Evolutionary conservation across 176 grass and related monocot species (phyloP), one percentile per base, ranked within the genome.

Genomic region (Juncus effusus): DNA sequence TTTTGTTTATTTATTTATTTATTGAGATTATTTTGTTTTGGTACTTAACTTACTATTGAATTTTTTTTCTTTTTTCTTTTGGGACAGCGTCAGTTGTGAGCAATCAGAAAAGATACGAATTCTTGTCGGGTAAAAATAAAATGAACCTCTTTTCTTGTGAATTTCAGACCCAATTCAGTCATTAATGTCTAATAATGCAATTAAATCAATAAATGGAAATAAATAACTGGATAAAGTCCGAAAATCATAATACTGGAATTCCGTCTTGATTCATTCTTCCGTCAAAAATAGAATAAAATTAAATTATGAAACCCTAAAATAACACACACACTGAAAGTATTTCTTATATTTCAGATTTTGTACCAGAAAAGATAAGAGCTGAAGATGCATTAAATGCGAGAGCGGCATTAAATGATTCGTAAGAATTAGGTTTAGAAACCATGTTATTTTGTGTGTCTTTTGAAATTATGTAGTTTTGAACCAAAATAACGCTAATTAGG

Each of bases 111-210:
- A 74, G 64, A 76, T 96, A 90, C 16, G 85, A 90, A 47, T 96
- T 96, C 66, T 79, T 95, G 7, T 95, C 83, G 82, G 86, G 90
- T 95, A 47, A 71, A 68, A 10, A 42, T 63, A n/a, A 63, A 59
- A 28, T 28, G 19, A 28, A 28, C 1, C 1, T 28, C 1, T 28
- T 28, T 28, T 41, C 16, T 40, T 52, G 42, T 44, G 54, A 55
- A 13, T 3, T 63, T 53, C 3, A 68, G 62, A 69, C 50, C 8
- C 38, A 47, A 40, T 52, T 8, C 12, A 8, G 49, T 52, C 19
- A 28, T 28, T 28, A 28, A 28, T 28, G 19, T 28, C 19, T 28
- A 28, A 28, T 28, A 28, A 28, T 28, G 19, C 19, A 28, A 28
- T 28, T 28, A 28, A 28, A 28, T 28, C 19, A 28, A 28, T 28